These are phyloP conservation scores for Solanum sejunctum DNA, from an alignment of 257 asterid species.

Conservation along the genomic window DNA sequence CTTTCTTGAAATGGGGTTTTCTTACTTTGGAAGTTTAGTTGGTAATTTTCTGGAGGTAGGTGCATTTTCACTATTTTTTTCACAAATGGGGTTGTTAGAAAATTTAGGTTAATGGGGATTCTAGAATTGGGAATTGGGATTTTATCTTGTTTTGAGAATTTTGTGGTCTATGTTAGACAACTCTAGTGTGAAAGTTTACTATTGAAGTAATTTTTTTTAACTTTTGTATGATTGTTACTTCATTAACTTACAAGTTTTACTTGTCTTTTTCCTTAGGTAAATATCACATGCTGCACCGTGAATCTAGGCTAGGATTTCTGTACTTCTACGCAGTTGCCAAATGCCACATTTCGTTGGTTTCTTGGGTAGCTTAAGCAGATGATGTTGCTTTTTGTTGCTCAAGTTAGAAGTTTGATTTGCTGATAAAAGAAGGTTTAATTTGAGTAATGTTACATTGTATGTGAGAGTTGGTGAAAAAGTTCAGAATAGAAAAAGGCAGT, in stretches of 20 bases:
- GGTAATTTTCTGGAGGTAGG: background rate
- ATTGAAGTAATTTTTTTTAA: background rate
- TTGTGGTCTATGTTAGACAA: conserved; percentile 5
- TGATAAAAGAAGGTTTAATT: background rate
- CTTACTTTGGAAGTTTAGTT: conserved; percentile 20
- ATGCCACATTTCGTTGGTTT: conserved; percentile 14
- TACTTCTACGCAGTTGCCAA: conserved; percentile 16
- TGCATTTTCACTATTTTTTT: background rate
- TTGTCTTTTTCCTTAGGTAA: conserved; percentile 13
- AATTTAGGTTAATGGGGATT: background rate
- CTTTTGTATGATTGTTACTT: conserved; percentile 10
- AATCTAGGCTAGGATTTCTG: conserved; percentile 25
- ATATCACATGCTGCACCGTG: conserved; percentile 24
- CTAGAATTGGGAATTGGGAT: background rate
- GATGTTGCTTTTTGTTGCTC: conserved; percentile 12
- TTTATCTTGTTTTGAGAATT: background rate
- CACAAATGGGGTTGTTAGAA: conserved; percentile 6
- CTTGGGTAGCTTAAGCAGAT: conserved; percentile 16
- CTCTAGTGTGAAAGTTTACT: background rate
- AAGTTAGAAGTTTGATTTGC: background rate
- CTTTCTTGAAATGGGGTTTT: conserved; percentile 17
- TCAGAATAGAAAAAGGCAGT: background rate
- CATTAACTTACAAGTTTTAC: background rate
- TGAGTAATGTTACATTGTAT: conserved; percentile 24
- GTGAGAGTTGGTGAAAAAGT: conserved; percentile 6